Conservation (phyloP, 306 rosid species). For the Leucaena leucocephala region DNA sequence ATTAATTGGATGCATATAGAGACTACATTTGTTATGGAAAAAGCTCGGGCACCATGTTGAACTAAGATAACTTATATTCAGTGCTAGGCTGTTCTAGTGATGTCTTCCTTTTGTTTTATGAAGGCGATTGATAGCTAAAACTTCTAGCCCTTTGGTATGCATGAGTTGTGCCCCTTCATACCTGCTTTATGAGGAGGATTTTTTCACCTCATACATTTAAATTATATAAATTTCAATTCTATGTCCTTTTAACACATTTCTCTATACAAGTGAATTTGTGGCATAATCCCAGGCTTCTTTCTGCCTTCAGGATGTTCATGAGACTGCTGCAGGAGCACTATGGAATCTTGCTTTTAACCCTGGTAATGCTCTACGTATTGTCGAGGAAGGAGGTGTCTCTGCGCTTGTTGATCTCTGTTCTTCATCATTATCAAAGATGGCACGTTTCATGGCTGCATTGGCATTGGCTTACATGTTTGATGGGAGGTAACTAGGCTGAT, state of each 20-base stretch:
- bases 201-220: constrained; percentile 3
- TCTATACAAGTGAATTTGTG: constrained; percentile 22
- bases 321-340: constrained; percentile 99
- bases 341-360: constrained; percentile 99
- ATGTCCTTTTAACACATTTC: constrained; percentile 22
- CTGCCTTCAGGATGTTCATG: constrained; percentile 94
- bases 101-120: constrained; percentile 10
- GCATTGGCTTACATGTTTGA: constrained; percentile 99
- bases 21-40: neutral
- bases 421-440: constrained; percentile 95
- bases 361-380: constrained; percentile 93
- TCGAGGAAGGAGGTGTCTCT: constrained; percentile 97
- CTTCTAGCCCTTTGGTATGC: constrained; percentile 10
- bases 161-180: constrained; percentile 9
- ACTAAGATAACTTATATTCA: neutral
- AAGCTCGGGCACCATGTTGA: neutral
- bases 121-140: neutral
- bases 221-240: neutral
- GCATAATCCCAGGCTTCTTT: constrained; percentile 35
- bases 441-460: constrained; percentile 98
- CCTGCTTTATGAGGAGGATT: neutral
- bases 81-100: constrained; percentile 22
- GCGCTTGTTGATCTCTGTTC: constrained; percentile 96
- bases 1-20: neutral
- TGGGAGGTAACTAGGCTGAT: constrained; percentile 69